phyloP scores from a whole-genome alignment of 345 rosid species.

The Alliaria petiolata region DNA sequence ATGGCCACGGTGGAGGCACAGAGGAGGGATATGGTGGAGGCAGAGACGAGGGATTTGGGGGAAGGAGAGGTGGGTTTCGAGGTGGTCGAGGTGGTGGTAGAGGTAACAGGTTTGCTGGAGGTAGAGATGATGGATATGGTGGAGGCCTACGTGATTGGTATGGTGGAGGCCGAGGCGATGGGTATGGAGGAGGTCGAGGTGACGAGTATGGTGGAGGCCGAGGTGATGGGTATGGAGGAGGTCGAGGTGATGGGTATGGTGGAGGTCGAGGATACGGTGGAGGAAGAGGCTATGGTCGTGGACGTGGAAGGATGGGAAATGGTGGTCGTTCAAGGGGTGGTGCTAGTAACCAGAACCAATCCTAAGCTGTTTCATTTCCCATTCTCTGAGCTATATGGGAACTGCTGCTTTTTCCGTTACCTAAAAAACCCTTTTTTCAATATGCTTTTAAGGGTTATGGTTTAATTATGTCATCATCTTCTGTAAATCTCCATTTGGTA shows the following conservation, averaged over 20 bases:
- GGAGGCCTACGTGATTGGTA: conserved; percentile 5
- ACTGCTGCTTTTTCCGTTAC: neutral
- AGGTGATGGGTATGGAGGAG: neutral
- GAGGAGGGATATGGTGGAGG: conserved; percentile 6
- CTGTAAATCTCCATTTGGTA: neutral
- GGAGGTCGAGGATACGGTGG: neutral
- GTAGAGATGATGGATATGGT: conserved; percentile 9
- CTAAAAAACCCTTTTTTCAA: conserved; percentile 9
- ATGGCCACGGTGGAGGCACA: conserved; percentile 10
- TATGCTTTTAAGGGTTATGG: neutral
- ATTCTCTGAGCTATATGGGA: neutral
- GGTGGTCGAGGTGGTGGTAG: conserved; percentile 18
- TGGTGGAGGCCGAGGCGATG: neutral
- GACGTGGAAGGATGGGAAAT: conserved; percentile 50
- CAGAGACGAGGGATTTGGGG: neutral
- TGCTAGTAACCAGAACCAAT: conserved; percentile 43
- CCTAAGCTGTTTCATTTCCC: conserved; percentile 19
- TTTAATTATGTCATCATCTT: neutral
- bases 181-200: neutral
- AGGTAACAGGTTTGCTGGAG: neutral
- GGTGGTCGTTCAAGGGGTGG: conserved; percentile 49
- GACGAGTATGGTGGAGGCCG: neutral
- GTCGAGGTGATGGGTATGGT: neutral
- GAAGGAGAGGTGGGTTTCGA: conserved; percentile 22
- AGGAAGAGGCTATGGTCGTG: neutral